phyloP scores from a whole-genome alignment of 176 grass and related monocot species.

The Zizania latifolia region DNA sequence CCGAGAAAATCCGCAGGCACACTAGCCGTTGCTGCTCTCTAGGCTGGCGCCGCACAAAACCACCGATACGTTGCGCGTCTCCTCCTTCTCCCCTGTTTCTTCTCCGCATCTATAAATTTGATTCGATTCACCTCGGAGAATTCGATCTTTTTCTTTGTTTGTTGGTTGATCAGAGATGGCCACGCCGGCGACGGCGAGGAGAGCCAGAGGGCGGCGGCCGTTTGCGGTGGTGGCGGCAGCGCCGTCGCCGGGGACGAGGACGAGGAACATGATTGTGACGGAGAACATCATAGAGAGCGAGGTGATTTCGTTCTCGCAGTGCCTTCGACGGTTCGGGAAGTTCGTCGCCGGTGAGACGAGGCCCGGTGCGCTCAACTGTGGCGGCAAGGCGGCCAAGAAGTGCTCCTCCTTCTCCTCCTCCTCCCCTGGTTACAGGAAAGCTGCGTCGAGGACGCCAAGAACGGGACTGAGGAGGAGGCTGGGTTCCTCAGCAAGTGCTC shows the following conservation, averaged over 20 bases:
- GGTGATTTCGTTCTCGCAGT: not conserved
- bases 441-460: not conserved
- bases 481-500: not conserved
- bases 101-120: conserved; percentile 34
- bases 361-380: too few relatives aligned
- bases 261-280: not conserved
- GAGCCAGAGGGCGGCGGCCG: conserved; percentile 12
- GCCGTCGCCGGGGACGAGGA: not conserved
- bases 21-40: conserved; percentile 42
- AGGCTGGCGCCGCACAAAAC: conserved; percentile 2
- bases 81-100: too few relatives aligned
- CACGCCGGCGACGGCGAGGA: conserved; percentile 14
- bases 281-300: conserved; percentile 24
- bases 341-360: conserved; percentile 5
- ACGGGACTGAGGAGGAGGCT: not conserved
- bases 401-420: too few relatives aligned
- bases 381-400: conserved; percentile 3
- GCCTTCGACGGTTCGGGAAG: conserved; percentile 14
- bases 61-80: not conserved
- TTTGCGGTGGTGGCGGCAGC: conserved; percentile 19
- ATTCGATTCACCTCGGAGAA: not conserved
- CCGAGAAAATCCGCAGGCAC: not conserved
- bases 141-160: not conserved
- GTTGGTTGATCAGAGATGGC: not conserved
- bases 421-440: too few relatives aligned